These are phyloP conservation scores for Cylindrotheca fusiformis DNA, from an alignment of 108 stramenopile genomes.

Conservation along the genomic window DNA sequence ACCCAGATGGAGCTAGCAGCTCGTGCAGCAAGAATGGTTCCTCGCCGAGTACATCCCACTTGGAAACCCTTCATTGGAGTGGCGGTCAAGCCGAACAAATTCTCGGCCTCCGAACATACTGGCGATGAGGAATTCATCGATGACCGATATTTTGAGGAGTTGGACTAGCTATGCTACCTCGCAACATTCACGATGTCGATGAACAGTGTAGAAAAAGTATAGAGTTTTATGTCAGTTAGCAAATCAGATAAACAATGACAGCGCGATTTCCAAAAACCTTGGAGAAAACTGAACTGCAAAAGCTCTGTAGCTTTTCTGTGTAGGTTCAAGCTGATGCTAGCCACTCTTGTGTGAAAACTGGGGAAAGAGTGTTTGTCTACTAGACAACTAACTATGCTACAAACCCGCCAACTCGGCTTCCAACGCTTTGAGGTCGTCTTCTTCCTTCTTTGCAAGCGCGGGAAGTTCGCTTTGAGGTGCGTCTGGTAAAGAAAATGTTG, in stretches of 20 bases:
- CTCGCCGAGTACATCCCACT: slow-evolving; percentile 68
- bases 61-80: slow-evolving; percentile 77
- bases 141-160: slow-evolving; percentile 27
- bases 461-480: slow-evolving; percentile 67
- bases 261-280: no score
- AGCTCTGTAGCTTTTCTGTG: no score
- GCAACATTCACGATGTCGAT: no score
- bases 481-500: slow-evolving; percentile 42
- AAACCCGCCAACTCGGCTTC: slow-evolving; percentile 89
- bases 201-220: no score
- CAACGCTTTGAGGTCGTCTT: slow-evolving; percentile 79
- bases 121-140: slow-evolving; percentile 35
- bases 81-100: slow-evolving; percentile 1
- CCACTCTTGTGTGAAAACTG: no score
- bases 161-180: background rate
- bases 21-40: slow-evolving; percentile 67
- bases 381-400: no score
- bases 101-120: background rate
- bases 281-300: no score
- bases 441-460: slow-evolving; percentile 74
- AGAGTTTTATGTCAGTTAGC: no score
- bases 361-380: no score
- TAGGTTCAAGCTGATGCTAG: no score
- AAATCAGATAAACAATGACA: no score
- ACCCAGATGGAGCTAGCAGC: slow-evolving; percentile 63